Evolutionary conservation across 257 asterid species (phyloP).

Genomic region (Avicennia marina): DNA sequence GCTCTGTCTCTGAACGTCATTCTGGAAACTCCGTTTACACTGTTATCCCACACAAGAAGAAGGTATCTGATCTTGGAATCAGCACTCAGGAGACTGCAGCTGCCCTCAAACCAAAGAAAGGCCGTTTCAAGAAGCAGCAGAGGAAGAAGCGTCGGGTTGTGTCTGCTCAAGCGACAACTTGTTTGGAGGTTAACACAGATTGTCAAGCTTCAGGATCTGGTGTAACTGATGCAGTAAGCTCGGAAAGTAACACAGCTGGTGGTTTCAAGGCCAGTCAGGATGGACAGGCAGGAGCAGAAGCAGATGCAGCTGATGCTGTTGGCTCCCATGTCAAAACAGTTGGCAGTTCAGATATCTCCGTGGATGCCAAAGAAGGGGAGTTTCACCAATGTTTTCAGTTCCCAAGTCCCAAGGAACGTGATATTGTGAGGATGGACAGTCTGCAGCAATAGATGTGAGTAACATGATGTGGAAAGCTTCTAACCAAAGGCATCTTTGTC

Average conservation of each 20-base stretch:
- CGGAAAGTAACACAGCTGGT: conserved; percentile 6
- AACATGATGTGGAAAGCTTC: too few species aligned
- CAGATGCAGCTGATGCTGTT: neutral
- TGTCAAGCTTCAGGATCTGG: conserved; percentile 19
- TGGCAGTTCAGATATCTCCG: conserved; percentile 16
- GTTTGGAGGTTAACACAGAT: conserved; percentile 13
- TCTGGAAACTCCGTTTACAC: conserved; percentile 46
- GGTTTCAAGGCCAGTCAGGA: too few species aligned
- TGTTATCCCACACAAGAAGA: conserved; percentile 67
- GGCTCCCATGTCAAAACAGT: conserved; percentile 5
- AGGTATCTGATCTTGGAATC: conserved; percentile 42
- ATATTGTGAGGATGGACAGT: too few species aligned
- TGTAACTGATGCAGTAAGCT: conserved; percentile 4
- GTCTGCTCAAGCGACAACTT: conserved; percentile 17
- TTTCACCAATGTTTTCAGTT: too few species aligned
- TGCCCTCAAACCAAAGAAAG: conserved; percentile 58
- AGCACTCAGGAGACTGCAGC: conserved; percentile 50
- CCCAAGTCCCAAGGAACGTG: too few species aligned
- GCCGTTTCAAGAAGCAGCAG: conserved; percentile 41
- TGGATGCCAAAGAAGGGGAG: neutral
- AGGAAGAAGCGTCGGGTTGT: conserved; percentile 33
- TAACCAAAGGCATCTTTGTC: too few species aligned
- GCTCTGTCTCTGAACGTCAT: conserved; percentile 28
- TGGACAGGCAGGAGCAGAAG: conserved; percentile 4
- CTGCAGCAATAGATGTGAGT: too few species aligned